These are phyloP conservation scores for Aspergillus bertholletiae DNA, from an alignment of 495 filamentous ascomycete genomes.

Conservation along the genomic window DNA sequence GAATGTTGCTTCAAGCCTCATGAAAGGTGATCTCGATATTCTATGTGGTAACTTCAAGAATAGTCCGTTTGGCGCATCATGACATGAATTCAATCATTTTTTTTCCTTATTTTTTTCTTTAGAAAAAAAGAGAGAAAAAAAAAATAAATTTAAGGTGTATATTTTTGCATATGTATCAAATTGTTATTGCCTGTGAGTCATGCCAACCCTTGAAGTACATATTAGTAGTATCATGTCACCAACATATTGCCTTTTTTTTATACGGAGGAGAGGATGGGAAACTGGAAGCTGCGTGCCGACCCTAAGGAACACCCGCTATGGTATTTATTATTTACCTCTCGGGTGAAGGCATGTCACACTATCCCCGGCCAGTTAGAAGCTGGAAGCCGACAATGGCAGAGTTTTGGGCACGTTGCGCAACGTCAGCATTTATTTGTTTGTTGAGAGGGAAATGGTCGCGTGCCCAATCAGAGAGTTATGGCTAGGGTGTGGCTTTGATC, in stretches of 20 bases:
- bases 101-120: too few species aligned
- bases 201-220: background rate
- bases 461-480: constrained; percentile 2
- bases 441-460: background rate
- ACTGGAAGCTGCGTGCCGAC: background rate
- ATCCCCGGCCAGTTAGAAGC: background rate
- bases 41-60: background rate
- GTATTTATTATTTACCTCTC: background rate
- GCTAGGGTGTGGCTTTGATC: background rate
- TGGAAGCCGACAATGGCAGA: background rate
- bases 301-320: background rate
- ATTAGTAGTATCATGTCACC: background rate
- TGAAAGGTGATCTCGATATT: background rate
- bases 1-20: background rate
- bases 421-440: background rate
- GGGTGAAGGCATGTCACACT: background rate
- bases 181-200: background rate
- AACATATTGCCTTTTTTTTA: background rate
- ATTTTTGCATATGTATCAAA: background rate
- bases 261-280: background rate
- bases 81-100: too few species aligned
- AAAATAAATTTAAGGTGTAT: background rate
- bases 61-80: too few species aligned
- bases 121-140: background rate
- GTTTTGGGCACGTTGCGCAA: background rate